Base-by-base conservation (phyloP, 305 asterid genomes). In the Fraxinus greggii region DNA sequence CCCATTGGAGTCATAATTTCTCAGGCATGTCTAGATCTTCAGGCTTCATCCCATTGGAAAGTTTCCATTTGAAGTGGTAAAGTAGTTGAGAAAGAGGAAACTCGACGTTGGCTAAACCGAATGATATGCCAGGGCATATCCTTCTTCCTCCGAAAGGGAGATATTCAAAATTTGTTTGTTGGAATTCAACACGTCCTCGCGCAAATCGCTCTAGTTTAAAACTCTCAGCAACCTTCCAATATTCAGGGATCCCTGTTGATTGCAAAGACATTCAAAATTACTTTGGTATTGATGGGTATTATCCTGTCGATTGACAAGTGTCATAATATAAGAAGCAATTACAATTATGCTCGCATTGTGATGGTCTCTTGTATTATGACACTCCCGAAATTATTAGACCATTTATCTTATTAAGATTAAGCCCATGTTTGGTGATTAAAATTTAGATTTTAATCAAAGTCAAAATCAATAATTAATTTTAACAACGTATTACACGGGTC, bases 201-300 rank as follows among this genome's bases (percentile, higher is more conserved):
- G 12, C 28, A 36, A 74, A 74, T 40, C 78, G 36, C 78, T 73
- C 42, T 31, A 48, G 77, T 35, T 32, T 36, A 73, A 73, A 73
- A 36, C 77, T 29, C 45, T 73, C 54, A 17, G 54, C 26, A 33
- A 35, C 28, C 1, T 6, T 21, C 32, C 32, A 61, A 8, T 61
- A 21, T 7, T 61, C 29, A n/a, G 1, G 31, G 15, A 61, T 61
- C 31, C 31, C 31, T 23, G 23, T 23, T 61, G 28, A 61, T 23
- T 2, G 31, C 70, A 7, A 5, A 73, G 28, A 9, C 77, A 15
- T 31, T 31, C 28, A 31, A 7, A 73, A 73, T 35, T 31, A 35
- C 77, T 35, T 73, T 35, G 45, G 29, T 12, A 5, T 73, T 35
- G 5, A 73, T 10, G 7, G 77, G 77, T 33, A 73, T 19, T 40